Evolutionary conservation across 495 filamentous ascomycete genomes (phyloP), one percentile per base, ranked within the genome.

Genomic region (Tuber aestivum): DNA sequence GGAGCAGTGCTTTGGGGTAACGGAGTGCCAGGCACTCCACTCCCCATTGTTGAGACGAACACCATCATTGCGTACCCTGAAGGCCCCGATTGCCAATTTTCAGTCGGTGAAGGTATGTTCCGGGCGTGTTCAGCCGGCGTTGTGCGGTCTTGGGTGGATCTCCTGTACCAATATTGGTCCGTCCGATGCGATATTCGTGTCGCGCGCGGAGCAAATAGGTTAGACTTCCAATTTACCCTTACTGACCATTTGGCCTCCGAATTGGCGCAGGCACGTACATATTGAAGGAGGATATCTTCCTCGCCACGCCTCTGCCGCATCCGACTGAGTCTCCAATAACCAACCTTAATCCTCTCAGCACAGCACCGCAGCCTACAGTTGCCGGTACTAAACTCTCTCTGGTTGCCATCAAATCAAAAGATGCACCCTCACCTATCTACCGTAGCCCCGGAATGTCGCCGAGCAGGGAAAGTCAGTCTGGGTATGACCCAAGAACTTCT

Each of bases 261-360:
- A 41, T 85, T 77, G 56, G 56, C 72, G 77, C 80, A 96, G 94
- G 95, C 79, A 93, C 92, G 70, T 99, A 99, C 81, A 87, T 90
- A 61, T 88, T 98, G 32, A 90, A 91, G 83, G 95, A 98, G 83
- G 92, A 96, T 82, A 86, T 99, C 44, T 92, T 93, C 74, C 91
- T 99, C 42, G 95, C 95, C 69, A 97, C 94, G 74, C 95, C 95
- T 73, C 95, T 94, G 74, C 94, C 96, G 8, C 95, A 98, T 84
- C 95, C 95, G 40, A 94, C 94, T 72, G 96, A 98, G 86, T 90
- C 92, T 45, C 94, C 93, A 9, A 85, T 93, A 37, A 84, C 90
- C 77, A 97, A 94, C 83, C 90, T 92, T 18, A 99, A 98, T 81
- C 95, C 95, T 50, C 90, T 98, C 56, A 91, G 92, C 48, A 97